Percentiles rank a stretch among this genome's conserved stretches.
These are phyloP conservation scores for Geotrichum klebahnii DNA, from an alignment of 1,139 yeast genomes.

Conservation along the genomic window DNA sequence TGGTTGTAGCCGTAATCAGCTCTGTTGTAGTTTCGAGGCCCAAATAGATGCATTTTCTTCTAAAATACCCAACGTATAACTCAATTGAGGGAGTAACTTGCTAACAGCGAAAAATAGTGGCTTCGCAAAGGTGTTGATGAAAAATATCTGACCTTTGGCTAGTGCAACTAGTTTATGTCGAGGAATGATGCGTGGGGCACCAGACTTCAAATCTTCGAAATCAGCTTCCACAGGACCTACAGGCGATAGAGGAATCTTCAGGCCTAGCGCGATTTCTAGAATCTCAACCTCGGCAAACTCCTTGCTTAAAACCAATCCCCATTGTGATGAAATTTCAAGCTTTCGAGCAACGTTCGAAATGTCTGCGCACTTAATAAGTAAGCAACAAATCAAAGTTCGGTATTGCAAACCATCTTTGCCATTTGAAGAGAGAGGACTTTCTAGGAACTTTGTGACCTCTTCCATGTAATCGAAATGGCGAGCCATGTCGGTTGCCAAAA, in stretches of 20 bases:
- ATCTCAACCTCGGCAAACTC: constrained; percentile 69
- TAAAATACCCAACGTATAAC: constrained; percentile 43
- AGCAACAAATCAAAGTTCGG: constrained; percentile 50
- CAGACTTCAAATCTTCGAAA: background rate
- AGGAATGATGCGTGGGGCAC: background rate
- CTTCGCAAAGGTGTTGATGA: constrained; percentile 76
- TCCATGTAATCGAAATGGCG: constrained; percentile 73
- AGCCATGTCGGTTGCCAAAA: constrained; percentile 93
- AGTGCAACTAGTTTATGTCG: constrained; percentile 44
- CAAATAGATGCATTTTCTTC: constrained; percentile 47
- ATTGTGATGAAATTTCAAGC: constrained; percentile 66
- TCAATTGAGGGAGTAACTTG: constrained; percentile 38
- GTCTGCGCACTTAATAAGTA: constrained; percentile 88
- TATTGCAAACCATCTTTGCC: background rate
- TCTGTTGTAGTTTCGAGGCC: constrained; percentile 27
- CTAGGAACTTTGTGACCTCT: constrained; percentile 35
- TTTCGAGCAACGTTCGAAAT: constrained; percentile 88
- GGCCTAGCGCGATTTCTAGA: constrained; percentile 45
- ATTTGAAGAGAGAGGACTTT: background rate
- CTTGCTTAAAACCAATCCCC: constrained; percentile 75
- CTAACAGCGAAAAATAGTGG: constrained; percentile 66
- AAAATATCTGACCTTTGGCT: constrained; percentile 76
- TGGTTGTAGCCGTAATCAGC: background rate
- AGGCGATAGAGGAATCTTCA: constrained; percentile 29
- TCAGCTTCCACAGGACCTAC: constrained; percentile 4